phyloP scores from a whole-genome alignment of 2,329 filamentous ascomycete genomes.

The Taxawa tesnikishii region DNA sequence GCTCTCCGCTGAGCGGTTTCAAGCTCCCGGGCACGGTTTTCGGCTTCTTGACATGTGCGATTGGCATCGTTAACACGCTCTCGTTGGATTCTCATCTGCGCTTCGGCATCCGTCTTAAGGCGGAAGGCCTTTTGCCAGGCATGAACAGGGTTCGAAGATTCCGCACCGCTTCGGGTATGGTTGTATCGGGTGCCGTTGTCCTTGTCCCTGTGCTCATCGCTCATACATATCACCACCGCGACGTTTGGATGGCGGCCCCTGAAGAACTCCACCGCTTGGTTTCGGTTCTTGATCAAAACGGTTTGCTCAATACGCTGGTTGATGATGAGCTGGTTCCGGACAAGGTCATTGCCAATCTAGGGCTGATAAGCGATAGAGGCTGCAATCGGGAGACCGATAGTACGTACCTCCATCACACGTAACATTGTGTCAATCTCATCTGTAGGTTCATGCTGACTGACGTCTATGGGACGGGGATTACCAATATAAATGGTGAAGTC shows the following conservation, averaged over 20 bases:
- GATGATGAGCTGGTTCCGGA: constrained; percentile 75
- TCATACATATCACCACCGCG: constrained; percentile 56
- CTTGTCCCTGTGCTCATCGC: constrained; percentile 40
- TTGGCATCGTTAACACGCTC: constrained; percentile 21
- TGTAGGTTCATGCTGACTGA: constrained; percentile 61
- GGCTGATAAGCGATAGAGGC: constrained; percentile 13
- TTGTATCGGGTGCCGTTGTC: constrained; percentile 50
- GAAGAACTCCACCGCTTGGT: constrained; percentile 58
- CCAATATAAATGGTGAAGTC: constrained; percentile 47
- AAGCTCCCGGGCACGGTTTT: constrained; percentile 34
- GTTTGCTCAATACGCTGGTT: constrained; percentile 72
- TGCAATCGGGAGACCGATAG: too few relatives aligned
- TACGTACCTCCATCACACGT: constrained; percentile 53
- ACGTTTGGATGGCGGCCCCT: constrained; percentile 59
- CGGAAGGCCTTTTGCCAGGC: constrained; percentile 45
- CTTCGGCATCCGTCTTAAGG: constrained; percentile 29
- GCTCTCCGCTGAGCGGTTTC: constrained; percentile 38
- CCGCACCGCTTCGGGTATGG: constrained; percentile 34
- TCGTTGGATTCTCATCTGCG: constrained; percentile 27
- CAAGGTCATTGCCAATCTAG: constrained; percentile 63
- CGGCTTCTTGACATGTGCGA: constrained; percentile 40
- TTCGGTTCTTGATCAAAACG: constrained; percentile 58
- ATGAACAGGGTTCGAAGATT: constrained; percentile 40
- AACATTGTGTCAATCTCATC: constrained; percentile 62
- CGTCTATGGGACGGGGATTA: constrained; percentile 43